Evolutionary conservation across 306 rosid species (phyloP).

Genomic region (Corylus avellana): DNA sequence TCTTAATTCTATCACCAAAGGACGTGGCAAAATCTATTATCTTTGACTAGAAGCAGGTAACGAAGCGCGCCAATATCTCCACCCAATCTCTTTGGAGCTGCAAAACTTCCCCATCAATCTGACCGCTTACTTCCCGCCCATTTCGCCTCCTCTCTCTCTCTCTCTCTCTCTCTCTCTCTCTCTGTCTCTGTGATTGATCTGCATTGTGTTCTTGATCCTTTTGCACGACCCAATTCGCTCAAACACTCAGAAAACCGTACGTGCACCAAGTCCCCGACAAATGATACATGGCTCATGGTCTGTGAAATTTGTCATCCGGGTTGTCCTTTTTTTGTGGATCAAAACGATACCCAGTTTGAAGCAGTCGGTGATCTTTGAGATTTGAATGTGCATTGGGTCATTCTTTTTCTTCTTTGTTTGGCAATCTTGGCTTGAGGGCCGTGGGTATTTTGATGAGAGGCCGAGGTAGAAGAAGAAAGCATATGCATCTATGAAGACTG

Average conservation of each 20-base stretch:
- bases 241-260: conserved; percentile 15
- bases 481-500: conserved; percentile 72
- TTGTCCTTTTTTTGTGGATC: conserved; percentile 14
- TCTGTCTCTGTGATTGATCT: conserved; percentile 23
- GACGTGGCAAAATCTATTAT: not conserved
- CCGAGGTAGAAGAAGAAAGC: conserved; percentile 53
- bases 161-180: conserved; percentile 23
- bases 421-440: conserved; percentile 15
- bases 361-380: not conserved
- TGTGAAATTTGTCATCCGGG: conserved; percentile 24
- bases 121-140: conserved; percentile 61
- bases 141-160: conserved; percentile 39
- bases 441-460: conserved; percentile 74
- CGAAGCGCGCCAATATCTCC: conserved; percentile 72
- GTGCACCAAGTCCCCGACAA: not conserved
- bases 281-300: not conserved
- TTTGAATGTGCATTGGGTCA: not conserved
- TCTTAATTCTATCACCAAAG: too few species aligned
- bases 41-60: conserved; percentile 23
- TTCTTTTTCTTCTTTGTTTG: not conserved
- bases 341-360: conserved; percentile 14
- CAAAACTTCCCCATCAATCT: conserved; percentile 40
- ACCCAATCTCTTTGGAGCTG: conserved; percentile 30
- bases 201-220: conserved; percentile 11
- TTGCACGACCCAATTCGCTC: conserved; percentile 26